Conservation (phyloP, 1,284 basidiomycete species). For the Sphaerobolus stellatus region DNA sequence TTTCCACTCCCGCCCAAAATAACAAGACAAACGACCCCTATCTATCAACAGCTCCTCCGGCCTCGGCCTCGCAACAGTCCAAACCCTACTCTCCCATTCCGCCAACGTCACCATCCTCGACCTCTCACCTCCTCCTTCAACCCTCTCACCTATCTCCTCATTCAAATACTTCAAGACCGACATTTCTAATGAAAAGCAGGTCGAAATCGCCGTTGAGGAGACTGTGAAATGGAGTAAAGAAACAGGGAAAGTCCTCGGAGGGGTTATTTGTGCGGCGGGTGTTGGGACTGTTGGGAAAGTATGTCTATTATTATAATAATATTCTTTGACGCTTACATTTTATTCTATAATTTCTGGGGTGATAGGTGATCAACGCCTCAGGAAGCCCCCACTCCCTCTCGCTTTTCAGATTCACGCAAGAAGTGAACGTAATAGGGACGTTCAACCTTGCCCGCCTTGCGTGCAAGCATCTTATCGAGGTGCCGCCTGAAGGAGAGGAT, state of each 20-base stretch:
- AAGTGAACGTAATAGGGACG: slow-evolving; percentile 50
- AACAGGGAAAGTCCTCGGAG: slow-evolving; percentile 47
- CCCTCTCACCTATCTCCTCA: slow-evolving; percentile 26
- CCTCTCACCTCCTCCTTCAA: slow-evolving; percentile 37
- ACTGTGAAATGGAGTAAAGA: slow-evolving; percentile 44
- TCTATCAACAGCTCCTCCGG: slow-evolving; percentile 46
- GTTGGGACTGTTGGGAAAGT: slow-evolving; percentile 43
- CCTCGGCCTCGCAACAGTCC: slow-evolving; percentile 51
- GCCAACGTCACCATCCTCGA: slow-evolving; percentile 52
- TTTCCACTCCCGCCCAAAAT: background rate
- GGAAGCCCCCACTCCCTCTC: slow-evolving; percentile 47
- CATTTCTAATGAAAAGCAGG: slow-evolving; percentile 39
- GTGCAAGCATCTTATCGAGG: slow-evolving; percentile 47
- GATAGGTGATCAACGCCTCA: slow-evolving; percentile 44
- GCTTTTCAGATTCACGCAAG: slow-evolving; percentile 50
- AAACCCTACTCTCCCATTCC: slow-evolving; percentile 40
- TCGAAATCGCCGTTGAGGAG: slow-evolving; percentile 41
- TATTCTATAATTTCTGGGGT: background rate
- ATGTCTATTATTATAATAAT: too few relatives aligned
- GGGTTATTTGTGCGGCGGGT: slow-evolving; percentile 56
- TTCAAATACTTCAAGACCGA: slow-evolving; percentile 47
- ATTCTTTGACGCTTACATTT: too few relatives aligned
- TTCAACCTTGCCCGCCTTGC: slow-evolving; percentile 56
- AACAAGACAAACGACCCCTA: background rate
- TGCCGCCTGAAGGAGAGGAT: slow-evolving; percentile 45